phyloP scores from a whole-genome alignment of 2,329 filamentous ascomycete genomes.

The Penicillium italicum region DNA sequence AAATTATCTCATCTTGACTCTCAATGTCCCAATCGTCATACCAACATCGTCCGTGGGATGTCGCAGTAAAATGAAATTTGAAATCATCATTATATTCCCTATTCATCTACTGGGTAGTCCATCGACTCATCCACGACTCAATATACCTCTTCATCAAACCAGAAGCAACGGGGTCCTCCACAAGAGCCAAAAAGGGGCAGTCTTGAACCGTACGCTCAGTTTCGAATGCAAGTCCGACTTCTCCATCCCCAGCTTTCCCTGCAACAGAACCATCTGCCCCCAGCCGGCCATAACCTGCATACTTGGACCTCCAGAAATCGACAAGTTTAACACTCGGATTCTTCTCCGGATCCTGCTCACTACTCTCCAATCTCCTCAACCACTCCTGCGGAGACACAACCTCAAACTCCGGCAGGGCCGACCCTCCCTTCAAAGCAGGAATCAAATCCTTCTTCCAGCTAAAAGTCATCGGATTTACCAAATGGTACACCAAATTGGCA shows the following conservation, averaged over 20 bases:
- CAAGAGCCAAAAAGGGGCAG: constrained; percentile 13
- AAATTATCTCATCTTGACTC: neutral
- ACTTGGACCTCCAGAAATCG: constrained; percentile 53
- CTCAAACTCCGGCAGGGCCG: constrained; percentile 32
- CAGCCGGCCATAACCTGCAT: constrained; percentile 25
- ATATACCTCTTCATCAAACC: constrained; percentile 20
- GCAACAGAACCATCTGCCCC: neutral
- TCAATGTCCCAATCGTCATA: neutral
- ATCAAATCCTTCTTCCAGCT: constrained; percentile 38
- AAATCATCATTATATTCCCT: neutral
- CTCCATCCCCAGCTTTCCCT: neutral
- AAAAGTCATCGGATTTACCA: constrained; percentile 49
- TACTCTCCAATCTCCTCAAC: constrained; percentile 37
- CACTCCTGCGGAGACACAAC: constrained; percentile 32
- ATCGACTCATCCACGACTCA: constrained; percentile 17
- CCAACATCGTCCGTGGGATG: neutral
- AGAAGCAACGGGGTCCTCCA: constrained; percentile 15
- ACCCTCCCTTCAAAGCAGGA: constrained; percentile 27
- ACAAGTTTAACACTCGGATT: constrained; percentile 54
- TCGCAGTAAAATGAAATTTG: neutral
- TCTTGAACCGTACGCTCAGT: constrained; percentile 15
- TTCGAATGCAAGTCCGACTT: constrained; percentile 12
- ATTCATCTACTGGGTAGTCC: constrained; percentile 9
- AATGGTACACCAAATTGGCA: constrained; percentile 45
- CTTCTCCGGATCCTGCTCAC: constrained; percentile 47